Conservation (phyloP, 2,329 filamentous ascomycete species). For the Xylaria arbuscula region DNA sequence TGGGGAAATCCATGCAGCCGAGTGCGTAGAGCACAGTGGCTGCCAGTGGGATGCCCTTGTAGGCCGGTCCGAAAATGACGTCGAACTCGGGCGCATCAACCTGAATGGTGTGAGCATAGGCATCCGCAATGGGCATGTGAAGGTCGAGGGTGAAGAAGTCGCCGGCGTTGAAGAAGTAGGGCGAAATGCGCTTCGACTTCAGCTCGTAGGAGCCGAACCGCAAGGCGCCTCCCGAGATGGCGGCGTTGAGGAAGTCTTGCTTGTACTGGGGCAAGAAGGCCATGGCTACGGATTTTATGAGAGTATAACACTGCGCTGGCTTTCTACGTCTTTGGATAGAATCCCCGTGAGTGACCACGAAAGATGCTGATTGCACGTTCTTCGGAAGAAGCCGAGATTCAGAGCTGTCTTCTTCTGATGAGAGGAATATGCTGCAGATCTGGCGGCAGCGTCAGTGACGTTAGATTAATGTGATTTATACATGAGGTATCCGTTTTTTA, state of each 20-base stretch:
- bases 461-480: no score
- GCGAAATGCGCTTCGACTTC: constrained; percentile 90
- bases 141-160: constrained; percentile 86
- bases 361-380: not conserved
- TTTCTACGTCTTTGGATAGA: not conserved
- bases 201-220: constrained; percentile 88
- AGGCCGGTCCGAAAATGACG: constrained; percentile 91
- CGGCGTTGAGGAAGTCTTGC: constrained; percentile 75
- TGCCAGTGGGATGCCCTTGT: constrained; percentile 96
- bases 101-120: constrained; percentile 77
- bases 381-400: no score
- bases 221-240: constrained; percentile 75
- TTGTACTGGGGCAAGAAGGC: constrained; percentile 74
- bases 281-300: constrained; percentile 48
- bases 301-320: not conserved
- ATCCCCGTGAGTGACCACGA: not conserved
- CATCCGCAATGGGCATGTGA: constrained; percentile 79
- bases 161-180: constrained; percentile 98
- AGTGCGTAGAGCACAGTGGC: constrained; percentile 81
- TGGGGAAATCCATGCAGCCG: constrained; percentile 71
- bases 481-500: not conserved
- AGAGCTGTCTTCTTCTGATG: not conserved
- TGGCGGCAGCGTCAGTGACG: not conserved
- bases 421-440: not conserved
- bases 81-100: constrained; percentile 71